Evolutionary conservation across 768 basidiomycete genomes (phyloP), one percentile per base, ranked within the genome.

Genomic region (Tephrocybe rancida): DNA sequence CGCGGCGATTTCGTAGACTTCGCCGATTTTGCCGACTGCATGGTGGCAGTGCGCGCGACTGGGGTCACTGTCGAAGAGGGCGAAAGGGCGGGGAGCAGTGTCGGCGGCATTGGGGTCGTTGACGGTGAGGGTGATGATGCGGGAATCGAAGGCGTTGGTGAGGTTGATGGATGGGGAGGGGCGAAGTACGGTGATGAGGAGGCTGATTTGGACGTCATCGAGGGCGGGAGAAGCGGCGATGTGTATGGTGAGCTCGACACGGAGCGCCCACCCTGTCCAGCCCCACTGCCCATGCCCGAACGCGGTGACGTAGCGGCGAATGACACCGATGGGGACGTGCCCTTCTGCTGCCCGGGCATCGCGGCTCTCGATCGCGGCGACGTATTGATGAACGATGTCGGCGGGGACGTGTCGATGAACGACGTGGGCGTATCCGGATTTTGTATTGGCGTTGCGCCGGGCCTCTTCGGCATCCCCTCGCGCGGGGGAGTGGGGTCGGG

Each of bases 401-500:
- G 13, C 16, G 35, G 34, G 24, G 47, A 41, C 27, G 50, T 32
- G 39, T 41, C 10, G 5, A 53, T 41, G n/a, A n/a, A 48, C 22
- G 30, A 34, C 5, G 25, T 25, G 24, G 50, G 27, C 25, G 34
- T n/a, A 42, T 26, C 37, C 32, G 38, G n/a, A 24, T 6, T 22
- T 37, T 42, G 49, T 41, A 39, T 44, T 19, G 50, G 42, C 7
- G 51, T 48, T 16, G 37, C 54, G 24, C 25, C 35, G 24, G 54
- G 44, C n/a, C 50, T 41, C 29, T 48, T 44, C 19, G 49, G 38
- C 45, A 47, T 19, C 29, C 38, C n/a, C 21, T 53, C 38, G 5
- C 29, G 35, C 9, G 41, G 29, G 19, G 18, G 5, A 7, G 4
- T 37, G 16, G 39, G 39, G 11, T 51, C 32, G 39, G 73, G 69